Conservation (phyloP, 192 early-diverging fungal genomes). For the Phlyctochytrium planicorne region DNA sequence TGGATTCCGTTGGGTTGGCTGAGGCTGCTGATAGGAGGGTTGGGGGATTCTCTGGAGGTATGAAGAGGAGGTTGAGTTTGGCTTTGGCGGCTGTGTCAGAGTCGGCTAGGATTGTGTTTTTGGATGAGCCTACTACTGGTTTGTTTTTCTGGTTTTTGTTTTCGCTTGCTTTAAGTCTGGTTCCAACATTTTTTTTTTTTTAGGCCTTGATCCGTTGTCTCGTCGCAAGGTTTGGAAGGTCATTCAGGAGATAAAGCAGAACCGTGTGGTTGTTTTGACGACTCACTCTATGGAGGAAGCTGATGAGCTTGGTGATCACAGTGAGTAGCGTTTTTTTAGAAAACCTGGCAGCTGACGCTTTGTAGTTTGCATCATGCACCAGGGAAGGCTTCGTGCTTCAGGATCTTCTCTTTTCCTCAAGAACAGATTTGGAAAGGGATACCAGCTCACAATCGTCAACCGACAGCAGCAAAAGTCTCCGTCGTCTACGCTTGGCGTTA, state of each 20-base stretch:
- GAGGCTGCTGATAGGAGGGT: slow-evolving; percentile 50
- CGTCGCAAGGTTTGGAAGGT: slow-evolving; percentile 64
- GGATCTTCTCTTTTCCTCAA: slow-evolving; percentile 69
- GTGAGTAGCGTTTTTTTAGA: neutral
- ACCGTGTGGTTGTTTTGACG: slow-evolving; percentile 49
- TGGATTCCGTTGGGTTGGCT: slow-evolving; percentile 51
- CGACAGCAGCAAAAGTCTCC: neutral
- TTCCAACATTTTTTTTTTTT: neutral
- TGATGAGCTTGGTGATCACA: slow-evolving; percentile 38
- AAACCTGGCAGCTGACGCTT: slow-evolving; percentile 41
- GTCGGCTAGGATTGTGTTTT: slow-evolving; percentile 58
- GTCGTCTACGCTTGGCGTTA: neutral
- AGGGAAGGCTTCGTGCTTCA: slow-evolving; percentile 59
- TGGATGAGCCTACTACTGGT: slow-evolving; percentile 60
- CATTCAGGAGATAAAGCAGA: slow-evolving; percentile 56
- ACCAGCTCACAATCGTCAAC: slow-evolving; percentile 44
- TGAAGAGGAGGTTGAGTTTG: slow-evolving; percentile 65
- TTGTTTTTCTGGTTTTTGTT: neutral
- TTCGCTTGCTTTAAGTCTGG: neutral
- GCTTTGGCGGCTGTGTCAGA: slow-evolving; percentile 61
- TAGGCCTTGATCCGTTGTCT: slow-evolving; percentile 59
- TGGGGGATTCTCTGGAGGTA: slow-evolving; percentile 47
- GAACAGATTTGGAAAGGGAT: slow-evolving; percentile 68
- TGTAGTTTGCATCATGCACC: slow-evolving; percentile 64
- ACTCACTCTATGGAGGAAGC: slow-evolving; percentile 80